Evolutionary conservation across 805 yeast species (phyloP), one percentile per base, ranked within the genome.

Genomic region (Saccharomycopsis amapae): DNA sequence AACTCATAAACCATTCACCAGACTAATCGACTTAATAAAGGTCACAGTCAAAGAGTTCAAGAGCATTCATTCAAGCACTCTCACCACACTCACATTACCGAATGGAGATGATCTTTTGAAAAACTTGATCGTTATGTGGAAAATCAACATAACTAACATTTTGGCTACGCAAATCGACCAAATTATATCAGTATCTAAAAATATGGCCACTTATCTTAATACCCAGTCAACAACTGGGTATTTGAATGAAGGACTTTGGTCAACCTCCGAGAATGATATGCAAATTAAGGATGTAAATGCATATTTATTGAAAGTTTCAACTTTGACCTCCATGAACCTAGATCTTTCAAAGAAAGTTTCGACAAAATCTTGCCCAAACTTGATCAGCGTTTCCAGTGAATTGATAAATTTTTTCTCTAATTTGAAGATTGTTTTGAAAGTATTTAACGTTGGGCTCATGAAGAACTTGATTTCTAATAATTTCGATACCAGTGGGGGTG

Each of bases 231-330:
- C 28, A 15, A 12, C 15, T n/a, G 10, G 5, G 4, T n/a, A n/a
- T n/a, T n/a, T n/a, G n/a, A 6, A 30, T 4, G 40, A 42, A 17
- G 37, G 36, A 12, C 26, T 46, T 6, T 46, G 50, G 50, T 38
- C 47, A 5, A n/a, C 38, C 4, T 13, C 20, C 18, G 40, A 42
- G 18, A 42, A 42, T 30, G 50, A 46, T 23, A 15, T 32, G 3
- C 42, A 38, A 30, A 30, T 46, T 13, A 32, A 32, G n/a, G 19
- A 38, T 20, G 17, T 46, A 4, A 30, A 33, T n/a, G 25, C n/a
- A 2, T 46, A 46, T 19, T 46, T 46, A 15, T 5, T 7, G 4
- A 46, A 46, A 18, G 42, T 46, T 12, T 31, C 50, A 3, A 40
- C 38, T 25, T 38, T 46, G 13, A 4, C 46, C 4, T 9, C 28